A percentile compares a stretch with the other conserved stretches of the same genome.
Evolutionary conservation across 805 yeast species (phyloP).

Genomic region (Ogataea henricii): DNA sequence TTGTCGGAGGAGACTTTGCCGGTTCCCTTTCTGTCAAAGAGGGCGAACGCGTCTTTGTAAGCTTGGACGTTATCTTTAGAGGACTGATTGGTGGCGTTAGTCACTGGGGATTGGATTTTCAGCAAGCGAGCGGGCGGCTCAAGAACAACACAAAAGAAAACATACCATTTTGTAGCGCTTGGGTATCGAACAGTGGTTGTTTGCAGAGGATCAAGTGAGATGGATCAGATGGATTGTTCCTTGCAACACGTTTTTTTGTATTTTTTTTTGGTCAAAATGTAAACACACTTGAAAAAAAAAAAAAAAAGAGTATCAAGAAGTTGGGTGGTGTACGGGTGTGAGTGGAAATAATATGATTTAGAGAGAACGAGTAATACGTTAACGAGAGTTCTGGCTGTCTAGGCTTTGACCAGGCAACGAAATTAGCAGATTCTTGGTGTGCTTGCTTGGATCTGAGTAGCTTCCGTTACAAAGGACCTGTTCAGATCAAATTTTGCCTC

Average conservation of each 20-base stretch:
- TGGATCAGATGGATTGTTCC: background rate
- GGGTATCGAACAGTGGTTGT: background rate
- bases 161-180: slow-evolving; percentile 3
- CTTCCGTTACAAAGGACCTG: no score
- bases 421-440: no score
- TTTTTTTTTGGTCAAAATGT: slow-evolving; percentile 1
- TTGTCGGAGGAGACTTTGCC: slow-evolving; percentile 84
- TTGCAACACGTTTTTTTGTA: slow-evolving; percentile 1
- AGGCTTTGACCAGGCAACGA: no score
- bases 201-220: background rate
- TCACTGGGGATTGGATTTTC: no score
- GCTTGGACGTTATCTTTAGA: slow-evolving; percentile 37
- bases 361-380: no score
- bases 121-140: background rate
- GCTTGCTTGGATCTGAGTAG: no score
- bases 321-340: background rate
- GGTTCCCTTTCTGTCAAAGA: slow-evolving; percentile 94
- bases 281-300: background rate
- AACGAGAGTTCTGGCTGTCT: no score
- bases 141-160: background rate
- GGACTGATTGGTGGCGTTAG: slow-evolving; percentile 7
- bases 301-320: no score
- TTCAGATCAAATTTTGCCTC: no score
- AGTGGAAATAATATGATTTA: no score
- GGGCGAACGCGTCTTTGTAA: slow-evolving; percentile 90